These are phyloP conservation scores for Trichothecium roseum DNA, from an alignment of 2,329 filamentous ascomycete genomes.

Conservation along the genomic window DNA sequence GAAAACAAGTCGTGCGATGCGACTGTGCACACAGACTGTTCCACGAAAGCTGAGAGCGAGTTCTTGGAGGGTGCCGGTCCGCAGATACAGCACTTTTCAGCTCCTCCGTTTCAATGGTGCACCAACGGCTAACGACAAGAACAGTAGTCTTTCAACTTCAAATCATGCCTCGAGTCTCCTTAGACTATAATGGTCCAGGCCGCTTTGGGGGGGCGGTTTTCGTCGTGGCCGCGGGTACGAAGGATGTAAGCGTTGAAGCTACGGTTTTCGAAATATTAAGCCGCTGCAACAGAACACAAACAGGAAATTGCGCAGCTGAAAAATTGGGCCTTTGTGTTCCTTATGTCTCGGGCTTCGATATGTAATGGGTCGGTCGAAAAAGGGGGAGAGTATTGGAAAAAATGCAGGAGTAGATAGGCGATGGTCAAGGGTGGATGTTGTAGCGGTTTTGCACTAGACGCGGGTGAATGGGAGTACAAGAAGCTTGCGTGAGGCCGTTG, in stretches of 20 bases:
- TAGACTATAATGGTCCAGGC: too few relatives aligned
- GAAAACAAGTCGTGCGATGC: neutral
- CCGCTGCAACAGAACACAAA: neutral
- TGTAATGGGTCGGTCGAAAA: constrained; percentile 1
- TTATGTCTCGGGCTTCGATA: neutral
- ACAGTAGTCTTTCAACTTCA: too few relatives aligned
- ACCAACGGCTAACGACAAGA: too few relatives aligned
- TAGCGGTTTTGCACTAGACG: constrained; percentile 5
- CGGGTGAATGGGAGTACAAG: constrained; percentile 1
- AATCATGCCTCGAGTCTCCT: too few relatives aligned
- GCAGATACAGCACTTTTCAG: too few relatives aligned
- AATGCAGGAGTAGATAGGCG: neutral
- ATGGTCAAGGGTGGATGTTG: constrained; percentile 3
- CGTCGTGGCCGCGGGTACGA: too few relatives aligned
- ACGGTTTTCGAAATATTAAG: neutral
- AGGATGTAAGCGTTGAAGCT: neutral
- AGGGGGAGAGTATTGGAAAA: neutral
- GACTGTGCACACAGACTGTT: neutral
- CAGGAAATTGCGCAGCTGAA: neutral
- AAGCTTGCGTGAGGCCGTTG: constrained; percentile 4
- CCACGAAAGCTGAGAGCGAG: neutral
- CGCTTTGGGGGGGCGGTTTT: too few relatives aligned
- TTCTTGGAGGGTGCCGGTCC: neutral
- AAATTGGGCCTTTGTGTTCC: neutral
- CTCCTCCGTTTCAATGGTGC: too few relatives aligned